These are phyloP conservation scores for Echium plantagineum DNA, from an alignment of 257 asterid genomes.

Conservation along the genomic window DNA sequence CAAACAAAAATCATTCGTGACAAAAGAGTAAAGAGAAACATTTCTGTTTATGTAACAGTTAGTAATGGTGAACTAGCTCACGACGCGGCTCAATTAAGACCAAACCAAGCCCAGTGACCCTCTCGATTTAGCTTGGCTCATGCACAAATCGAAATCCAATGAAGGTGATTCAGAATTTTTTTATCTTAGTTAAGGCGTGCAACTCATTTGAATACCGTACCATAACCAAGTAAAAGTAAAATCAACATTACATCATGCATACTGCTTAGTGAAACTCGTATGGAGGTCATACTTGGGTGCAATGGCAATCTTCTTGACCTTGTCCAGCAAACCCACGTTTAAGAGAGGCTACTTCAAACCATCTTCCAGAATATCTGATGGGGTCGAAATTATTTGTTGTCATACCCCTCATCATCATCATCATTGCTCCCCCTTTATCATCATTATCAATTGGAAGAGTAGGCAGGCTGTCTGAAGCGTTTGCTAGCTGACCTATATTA, in stretches of 20 bases:
- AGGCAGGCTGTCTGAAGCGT: slow-evolving; percentile 32
- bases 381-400: slow-evolving; percentile 74
- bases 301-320: slow-evolving; percentile 98
- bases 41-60: no score
- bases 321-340: slow-evolving; percentile 91
- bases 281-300: slow-evolving; percentile 59
- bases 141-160: no score
- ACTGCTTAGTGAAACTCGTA: neutral
- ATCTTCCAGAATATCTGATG: slow-evolving; percentile 75
- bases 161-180: no score
- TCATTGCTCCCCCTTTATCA: slow-evolving; percentile 26
- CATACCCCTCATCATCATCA: slow-evolving; percentile 83
- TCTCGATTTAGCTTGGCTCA: no score
- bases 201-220: neutral
- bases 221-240: neutral
- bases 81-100: no score
- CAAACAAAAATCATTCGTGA: no score
- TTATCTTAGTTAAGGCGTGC: no score
- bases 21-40: no score
- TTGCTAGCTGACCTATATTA: slow-evolving; percentile 41
- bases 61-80: no score
- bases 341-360: slow-evolving; percentile 97
- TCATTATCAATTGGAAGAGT: slow-evolving; percentile 42
- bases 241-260: neutral
- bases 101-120: no score